Percentiles rank a stretch among this genome's conserved stretches.
phyloP scores from a whole-genome alignment of 345 rosid species.

The Lenwebbia sp. region DNA sequence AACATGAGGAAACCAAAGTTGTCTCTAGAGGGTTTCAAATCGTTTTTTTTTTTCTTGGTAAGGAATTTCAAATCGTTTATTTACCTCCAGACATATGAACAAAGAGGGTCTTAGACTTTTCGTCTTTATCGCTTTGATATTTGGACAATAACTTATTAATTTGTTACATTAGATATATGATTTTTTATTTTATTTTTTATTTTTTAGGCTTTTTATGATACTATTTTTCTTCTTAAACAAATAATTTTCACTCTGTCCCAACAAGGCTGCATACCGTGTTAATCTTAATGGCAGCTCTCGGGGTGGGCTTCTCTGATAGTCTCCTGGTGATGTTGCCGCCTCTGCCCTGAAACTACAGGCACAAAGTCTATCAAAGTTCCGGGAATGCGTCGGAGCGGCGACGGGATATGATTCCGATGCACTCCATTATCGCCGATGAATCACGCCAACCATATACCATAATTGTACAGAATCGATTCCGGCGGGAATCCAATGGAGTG shows the following conservation, averaged over 20 bases:
- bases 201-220: too few relatives aligned
- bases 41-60: too few relatives aligned
- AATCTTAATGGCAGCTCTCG: neutral
- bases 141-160: too few relatives aligned
- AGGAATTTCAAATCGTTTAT: too few relatives aligned
- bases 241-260: neutral
- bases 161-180: too few relatives aligned
- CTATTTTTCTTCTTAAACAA: too few relatives aligned
- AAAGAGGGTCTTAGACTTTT: too few relatives aligned
- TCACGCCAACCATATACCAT: neutral
- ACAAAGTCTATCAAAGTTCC: neutral
- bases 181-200: too few relatives aligned
- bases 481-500: neutral
- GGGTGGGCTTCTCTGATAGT: neutral
- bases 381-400: neutral
- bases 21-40: too few relatives aligned
- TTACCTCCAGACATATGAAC: too few relatives aligned
- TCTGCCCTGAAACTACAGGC: neutral
- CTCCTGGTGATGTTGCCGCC: neutral
- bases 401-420: neutral
- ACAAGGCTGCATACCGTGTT: neutral
- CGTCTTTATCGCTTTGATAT: too few relatives aligned
- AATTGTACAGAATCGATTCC: neutral
- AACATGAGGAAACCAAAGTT: too few relatives aligned
- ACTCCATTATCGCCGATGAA: neutral